A percentile compares a stretch with the other conserved stretches of the same genome.
Evolutionary conservation across 2,329 filamentous ascomycete species (phyloP).

Genomic region (Aspergillus tubingensis): DNA sequence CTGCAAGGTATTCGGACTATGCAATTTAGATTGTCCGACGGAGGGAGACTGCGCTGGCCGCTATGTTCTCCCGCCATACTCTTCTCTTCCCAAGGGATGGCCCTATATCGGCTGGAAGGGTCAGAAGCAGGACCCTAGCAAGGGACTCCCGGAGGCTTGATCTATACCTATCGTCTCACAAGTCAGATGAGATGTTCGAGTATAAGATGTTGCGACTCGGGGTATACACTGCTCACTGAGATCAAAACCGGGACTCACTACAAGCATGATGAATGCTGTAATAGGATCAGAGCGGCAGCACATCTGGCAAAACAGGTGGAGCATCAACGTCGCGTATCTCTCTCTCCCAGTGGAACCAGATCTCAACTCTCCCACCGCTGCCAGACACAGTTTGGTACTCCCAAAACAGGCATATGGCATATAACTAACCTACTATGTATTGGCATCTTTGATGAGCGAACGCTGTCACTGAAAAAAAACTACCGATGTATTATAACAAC

Average conservation of each 20-base stretch:
- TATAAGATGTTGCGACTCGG: neutral
- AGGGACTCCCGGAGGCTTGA: slow-evolving; percentile 34
- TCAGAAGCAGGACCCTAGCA: slow-evolving; percentile 36
- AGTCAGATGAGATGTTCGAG: neutral
- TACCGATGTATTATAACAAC: neutral
- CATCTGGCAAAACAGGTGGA: neutral
- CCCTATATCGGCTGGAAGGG: slow-evolving; percentile 58
- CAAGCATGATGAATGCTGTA: no score
- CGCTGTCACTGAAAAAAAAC: neutral
- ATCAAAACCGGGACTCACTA: neutral
- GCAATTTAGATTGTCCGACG: slow-evolving; percentile 47
- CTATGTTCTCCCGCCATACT: slow-evolving; percentile 61
- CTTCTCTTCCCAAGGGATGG: slow-evolving; percentile 63
- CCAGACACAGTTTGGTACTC: neutral
- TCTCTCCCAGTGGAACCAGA: neutral
- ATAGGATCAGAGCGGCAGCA: neutral
- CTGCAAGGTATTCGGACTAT: slow-evolving; percentile 67
- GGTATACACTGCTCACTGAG: neutral
- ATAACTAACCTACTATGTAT: neutral
- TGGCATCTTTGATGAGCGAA: neutral
- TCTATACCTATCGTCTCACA: neutral
- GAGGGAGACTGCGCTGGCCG: slow-evolving; percentile 55
- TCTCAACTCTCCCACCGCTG: neutral
- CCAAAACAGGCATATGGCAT: no score
- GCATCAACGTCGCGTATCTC: neutral